Conservation (phyloP, 768 basidiomycete species). For the Tephrocybe sp. region DNA sequence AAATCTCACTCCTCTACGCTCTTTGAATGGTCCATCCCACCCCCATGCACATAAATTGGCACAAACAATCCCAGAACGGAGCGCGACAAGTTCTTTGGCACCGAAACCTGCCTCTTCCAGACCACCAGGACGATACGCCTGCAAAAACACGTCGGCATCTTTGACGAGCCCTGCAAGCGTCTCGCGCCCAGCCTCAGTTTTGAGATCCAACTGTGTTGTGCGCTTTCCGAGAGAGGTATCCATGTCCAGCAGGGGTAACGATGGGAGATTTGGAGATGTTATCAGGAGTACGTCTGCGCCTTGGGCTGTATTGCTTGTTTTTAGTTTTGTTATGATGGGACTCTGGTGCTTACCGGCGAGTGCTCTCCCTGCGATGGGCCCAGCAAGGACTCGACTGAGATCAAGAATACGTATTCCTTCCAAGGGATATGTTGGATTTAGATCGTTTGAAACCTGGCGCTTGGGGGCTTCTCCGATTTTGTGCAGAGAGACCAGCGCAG, state of each 20-base stretch:
- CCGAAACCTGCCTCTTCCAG: slow-evolving; percentile 51
- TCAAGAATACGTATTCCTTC: slow-evolving; percentile 57
- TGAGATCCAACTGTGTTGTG: slow-evolving; percentile 60
- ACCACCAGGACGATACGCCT: slow-evolving; percentile 57
- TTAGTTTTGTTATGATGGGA: not conserved
- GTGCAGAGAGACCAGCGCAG: slow-evolving; percentile 41
- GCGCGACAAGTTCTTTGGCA: slow-evolving; percentile 32
- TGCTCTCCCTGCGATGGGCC: slow-evolving; percentile 54
- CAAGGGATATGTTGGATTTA: slow-evolving; percentile 32
- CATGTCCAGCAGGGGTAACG: slow-evolving; percentile 48
- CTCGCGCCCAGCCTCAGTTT: slow-evolving; percentile 24
- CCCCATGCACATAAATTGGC: slow-evolving; percentile 59
- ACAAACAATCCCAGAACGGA: slow-evolving; percentile 48
- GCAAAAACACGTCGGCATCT: slow-evolving; percentile 58
- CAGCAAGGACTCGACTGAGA: slow-evolving; percentile 58
- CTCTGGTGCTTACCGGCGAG: slow-evolving; percentile 44
- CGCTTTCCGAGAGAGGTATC: slow-evolving; percentile 67
- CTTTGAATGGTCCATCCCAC: slow-evolving; percentile 56
- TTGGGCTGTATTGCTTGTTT: slow-evolving; percentile 34
- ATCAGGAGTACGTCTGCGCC: slow-evolving; percentile 59
- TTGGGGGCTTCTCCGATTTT: slow-evolving; percentile 51
- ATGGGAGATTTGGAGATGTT: slow-evolving; percentile 55
- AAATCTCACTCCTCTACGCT: slow-evolving; percentile 47
- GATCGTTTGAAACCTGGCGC: slow-evolving; percentile 17
- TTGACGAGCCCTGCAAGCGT: slow-evolving; percentile 35